These are phyloP conservation scores for Botrytis deweyae DNA, from an alignment of 2,329 filamentous ascomycete species.

Conservation along the genomic window DNA sequence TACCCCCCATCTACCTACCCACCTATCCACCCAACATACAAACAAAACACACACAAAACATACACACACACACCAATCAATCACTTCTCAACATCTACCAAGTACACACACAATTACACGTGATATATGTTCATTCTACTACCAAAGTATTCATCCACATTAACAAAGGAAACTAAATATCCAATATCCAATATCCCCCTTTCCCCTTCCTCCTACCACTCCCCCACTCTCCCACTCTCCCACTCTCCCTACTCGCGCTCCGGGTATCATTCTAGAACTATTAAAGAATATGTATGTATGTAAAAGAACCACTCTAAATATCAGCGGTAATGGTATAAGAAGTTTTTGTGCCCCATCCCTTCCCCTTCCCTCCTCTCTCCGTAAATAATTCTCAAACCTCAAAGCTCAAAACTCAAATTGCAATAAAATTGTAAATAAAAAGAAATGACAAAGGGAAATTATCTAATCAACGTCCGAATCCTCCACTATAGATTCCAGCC, in stretches of 20 bases:
- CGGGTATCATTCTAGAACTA: conserved; percentile 22
- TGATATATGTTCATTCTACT: background rate
- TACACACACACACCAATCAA: background rate
- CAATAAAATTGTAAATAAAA: background rate
- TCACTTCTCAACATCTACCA: background rate
- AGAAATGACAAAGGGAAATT: conserved; percentile 5
- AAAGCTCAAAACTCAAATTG: background rate
- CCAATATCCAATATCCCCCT: background rate
- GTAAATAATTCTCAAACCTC: background rate
- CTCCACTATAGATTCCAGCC: conserved; percentile 22
- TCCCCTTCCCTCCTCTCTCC: background rate
- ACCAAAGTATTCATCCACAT: background rate
- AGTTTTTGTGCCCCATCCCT: background rate
- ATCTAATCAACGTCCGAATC: conserved; percentile 9
- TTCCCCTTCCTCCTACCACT: background rate
- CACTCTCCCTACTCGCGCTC: background rate
- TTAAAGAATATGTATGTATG: conserved; percentile 14
- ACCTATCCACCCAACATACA: background rate
- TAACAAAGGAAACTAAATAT: background rate
- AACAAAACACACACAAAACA: background rate
- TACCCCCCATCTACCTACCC: too few relatives aligned
- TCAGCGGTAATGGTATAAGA: background rate
- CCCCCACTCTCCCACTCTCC: too few relatives aligned
- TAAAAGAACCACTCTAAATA: conserved; percentile 4
- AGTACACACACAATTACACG: background rate